Percentiles rank a stretch among this genome's conserved stretches.
phyloP scores from a whole-genome alignment of 2,329 filamentous ascomycete genomes.

The Arthroderma sp. region DNA sequence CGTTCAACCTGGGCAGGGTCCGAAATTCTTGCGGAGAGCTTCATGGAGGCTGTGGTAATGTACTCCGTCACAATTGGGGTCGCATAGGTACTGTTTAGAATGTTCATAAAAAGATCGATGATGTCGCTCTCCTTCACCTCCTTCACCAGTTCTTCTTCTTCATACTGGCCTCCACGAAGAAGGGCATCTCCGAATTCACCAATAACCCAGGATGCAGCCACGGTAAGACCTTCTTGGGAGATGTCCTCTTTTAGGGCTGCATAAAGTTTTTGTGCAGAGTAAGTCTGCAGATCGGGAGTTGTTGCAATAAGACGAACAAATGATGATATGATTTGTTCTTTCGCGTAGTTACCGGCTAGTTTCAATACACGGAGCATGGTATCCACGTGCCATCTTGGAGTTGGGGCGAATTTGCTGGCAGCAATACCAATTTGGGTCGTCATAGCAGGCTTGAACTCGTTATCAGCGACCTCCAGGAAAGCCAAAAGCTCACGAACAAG shows the following conservation, averaged over 20 bases:
- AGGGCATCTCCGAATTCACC: slow-evolving; percentile 90
- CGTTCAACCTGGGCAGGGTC: slow-evolving; percentile 79
- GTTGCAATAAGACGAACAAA: slow-evolving; percentile 94
- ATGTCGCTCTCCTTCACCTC: slow-evolving; percentile 79
- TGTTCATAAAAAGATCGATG: slow-evolving; percentile 80
- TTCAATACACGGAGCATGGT: slow-evolving; percentile 93
- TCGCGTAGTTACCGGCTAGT: slow-evolving; percentile 90
- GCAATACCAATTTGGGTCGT: slow-evolving; percentile 96
- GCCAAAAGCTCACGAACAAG: slow-evolving; percentile 85
- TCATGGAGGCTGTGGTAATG: slow-evolving; percentile 88
- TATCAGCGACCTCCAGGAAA: slow-evolving; percentile 93
- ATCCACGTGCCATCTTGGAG: slow-evolving; percentile 96
- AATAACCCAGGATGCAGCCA: slow-evolving; percentile 93
- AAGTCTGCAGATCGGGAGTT: slow-evolving; percentile 86
- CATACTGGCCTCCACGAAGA: slow-evolving; percentile 79
- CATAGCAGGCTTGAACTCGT: slow-evolving; percentile 98
- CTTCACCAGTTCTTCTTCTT: slow-evolving; percentile 79
- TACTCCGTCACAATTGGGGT: slow-evolving; percentile 89
- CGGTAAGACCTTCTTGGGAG: slow-evolving; percentile 86
- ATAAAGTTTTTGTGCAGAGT: slow-evolving; percentile 92
- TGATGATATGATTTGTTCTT: slow-evolving; percentile 93
- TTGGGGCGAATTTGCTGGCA: slow-evolving; percentile 88
- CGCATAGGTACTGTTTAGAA: slow-evolving; percentile 88
- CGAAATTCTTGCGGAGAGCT: slow-evolving; percentile 76
- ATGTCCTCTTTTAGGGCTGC: slow-evolving; percentile 86